Base-by-base conservation (phyloP, 768 basidiomycete genomes). In the Lactarius sanguifluus region DNA sequence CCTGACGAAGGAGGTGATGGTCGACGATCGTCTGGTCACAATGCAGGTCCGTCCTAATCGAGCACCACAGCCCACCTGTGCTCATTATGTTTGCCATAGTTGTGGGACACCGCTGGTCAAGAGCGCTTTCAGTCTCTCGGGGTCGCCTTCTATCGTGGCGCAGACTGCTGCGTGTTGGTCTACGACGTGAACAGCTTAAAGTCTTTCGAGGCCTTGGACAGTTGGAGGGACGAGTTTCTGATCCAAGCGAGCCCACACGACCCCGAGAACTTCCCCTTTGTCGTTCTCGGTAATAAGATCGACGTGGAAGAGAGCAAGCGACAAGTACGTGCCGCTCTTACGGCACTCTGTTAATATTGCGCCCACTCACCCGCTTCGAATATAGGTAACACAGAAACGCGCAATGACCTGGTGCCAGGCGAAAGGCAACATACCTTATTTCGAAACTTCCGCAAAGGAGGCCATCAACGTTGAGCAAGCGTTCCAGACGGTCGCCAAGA, bases 391-490 rank as follows among this genome's bases (percentile, higher is more conserved):
- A 10, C 96, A 99, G 88, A 99, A 99, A 77, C 91, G 96, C 52
- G 96, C 97, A 20, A 98, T 98, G 95, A 94, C 96, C 5, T 99
- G 97, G 97, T 99, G 97, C 77, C 96, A 98, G 73, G 90, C 96
- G 65, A 98, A 98, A 81, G 96, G 96, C 75, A 98, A 98, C 79
- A 98, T 99, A 70, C 97, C 97, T 34, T 99, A 98, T 80, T 99
- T 98, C 76, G 97, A 99, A 81, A 98, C 97, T 6, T 99, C 97
- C 10, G 97, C 97, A 47, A 99, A 99, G 80, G 97, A 99, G 79
- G 96, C 97, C 13, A 98, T 98, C 83, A 99, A 99, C 74, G 97
- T 99, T 62, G 97, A 99, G 77, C 96, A 98, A 77, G 97, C 96
- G 4, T 99, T 99, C 88, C 96, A 97, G 78, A 97, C 96, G 1